Conservation (phyloP, 2,329 filamentous ascomycete species). For the Penicillium sp. region DNA sequence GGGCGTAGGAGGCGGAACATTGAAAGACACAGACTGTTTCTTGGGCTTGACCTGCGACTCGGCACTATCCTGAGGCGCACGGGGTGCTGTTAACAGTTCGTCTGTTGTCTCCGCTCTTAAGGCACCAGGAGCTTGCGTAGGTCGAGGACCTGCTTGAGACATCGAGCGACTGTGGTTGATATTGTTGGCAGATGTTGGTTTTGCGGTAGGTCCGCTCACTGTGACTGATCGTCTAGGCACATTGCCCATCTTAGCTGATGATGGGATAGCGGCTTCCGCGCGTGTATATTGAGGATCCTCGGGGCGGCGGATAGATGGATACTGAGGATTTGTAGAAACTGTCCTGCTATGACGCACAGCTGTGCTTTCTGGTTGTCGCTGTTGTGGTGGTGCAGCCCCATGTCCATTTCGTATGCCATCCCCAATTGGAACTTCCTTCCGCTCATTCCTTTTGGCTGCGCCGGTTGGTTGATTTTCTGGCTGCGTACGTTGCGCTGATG, state of each 20-base stretch:
- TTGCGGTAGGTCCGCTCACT: constrained; percentile 19
- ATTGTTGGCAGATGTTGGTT: constrained; percentile 1
- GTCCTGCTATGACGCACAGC: constrained; percentile 18
- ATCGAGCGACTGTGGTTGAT: constrained; percentile 14
- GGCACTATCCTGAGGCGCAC: constrained; percentile 19
- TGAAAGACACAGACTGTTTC: constrained; percentile 46
- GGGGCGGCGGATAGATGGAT: constrained; percentile 15
- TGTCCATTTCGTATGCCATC: not conserved
- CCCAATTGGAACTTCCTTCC: not conserved
- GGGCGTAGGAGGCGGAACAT: constrained; percentile 47
- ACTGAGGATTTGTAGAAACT: constrained; percentile 21
- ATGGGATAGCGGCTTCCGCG: constrained; percentile 11
- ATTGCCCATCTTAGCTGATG: constrained; percentile 19
- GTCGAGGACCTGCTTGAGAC: constrained; percentile 13
- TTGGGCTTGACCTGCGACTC: constrained; percentile 33
- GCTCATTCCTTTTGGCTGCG: constrained; percentile 2
- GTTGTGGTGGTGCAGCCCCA: constrained; percentile 3
- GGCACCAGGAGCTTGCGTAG: not conserved
- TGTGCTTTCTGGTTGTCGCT: constrained; percentile 12
- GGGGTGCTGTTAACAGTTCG: constrained; percentile 15
- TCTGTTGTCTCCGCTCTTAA: constrained; percentile 14
- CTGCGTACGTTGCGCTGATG: constrained; percentile 7
- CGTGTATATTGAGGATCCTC: constrained; percentile 24
- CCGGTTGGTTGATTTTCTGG: constrained; percentile 8
- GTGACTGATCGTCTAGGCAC: constrained; percentile 29